Evolutionary conservation across 148 eudicot genomes (phyloP).

Genomic region (Agrostemma githago): DNA sequence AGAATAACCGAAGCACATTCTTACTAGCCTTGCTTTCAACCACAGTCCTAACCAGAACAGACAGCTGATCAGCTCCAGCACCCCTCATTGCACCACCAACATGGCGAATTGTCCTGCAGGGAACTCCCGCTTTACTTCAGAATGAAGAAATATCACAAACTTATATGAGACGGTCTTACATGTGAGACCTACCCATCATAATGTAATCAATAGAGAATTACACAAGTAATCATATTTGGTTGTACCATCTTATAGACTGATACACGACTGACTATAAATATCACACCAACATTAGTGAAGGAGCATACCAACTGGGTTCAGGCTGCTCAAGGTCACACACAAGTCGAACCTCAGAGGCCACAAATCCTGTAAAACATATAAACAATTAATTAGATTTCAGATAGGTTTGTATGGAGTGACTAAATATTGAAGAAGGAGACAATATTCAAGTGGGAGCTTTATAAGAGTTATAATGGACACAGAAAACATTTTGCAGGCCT

Average conservation of each 20-base stretch:
- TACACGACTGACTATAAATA: neutral
- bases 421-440: neutral
- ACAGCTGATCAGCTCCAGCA: constrained; percentile 87
- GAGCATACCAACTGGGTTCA: constrained; percentile 80
- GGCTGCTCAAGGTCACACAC: constrained; percentile 88
- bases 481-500: neutral
- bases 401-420: neutral
- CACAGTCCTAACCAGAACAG: constrained; percentile 75
- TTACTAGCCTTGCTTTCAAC: constrained; percentile 88
- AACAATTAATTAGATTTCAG: neutral
- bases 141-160: neutral
- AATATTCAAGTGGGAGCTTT: neutral
- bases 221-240: neutral
- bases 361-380: constrained; percentile 41
- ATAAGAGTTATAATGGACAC: neutral
- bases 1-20: constrained; percentile 75
- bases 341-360: constrained; percentile 80
- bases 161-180: neutral
- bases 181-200: neutral
- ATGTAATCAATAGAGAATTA: neutral
- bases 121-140: neutral
- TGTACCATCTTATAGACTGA: neutral
- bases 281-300: neutral
- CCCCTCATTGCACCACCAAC: constrained; percentile 95
- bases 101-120: constrained; percentile 72